Evolutionary conservation across 1,139 yeast species (phyloP), one percentile per base, ranked within the genome.

Genomic region (Wickerhamomyces sp.): DNA sequence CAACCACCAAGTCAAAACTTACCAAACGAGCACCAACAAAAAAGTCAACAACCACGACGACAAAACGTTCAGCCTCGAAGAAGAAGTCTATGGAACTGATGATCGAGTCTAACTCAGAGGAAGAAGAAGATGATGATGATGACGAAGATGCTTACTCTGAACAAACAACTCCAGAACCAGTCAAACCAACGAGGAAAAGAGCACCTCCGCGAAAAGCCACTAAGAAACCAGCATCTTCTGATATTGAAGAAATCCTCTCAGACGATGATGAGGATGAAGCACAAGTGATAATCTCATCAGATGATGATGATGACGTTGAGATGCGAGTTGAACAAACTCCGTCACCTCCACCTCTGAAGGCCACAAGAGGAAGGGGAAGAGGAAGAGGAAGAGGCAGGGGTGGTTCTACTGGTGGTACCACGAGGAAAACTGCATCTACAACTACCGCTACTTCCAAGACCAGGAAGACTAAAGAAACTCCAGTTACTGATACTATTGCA

Each of bases 401-500:
- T 4, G 31, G 41, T 43, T 23, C 50, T n/a, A 26, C 37, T 13
- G 36, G 32, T 7, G 34, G 38, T 27, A 32, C 39, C 4, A 35
- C 41, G 30, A 40, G 18, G 30, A 34, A 18, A 2, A 18, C 37
- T 3, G 30, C 35, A 27, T n/a, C 39, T 26, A 23, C 39, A 18
- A 29, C 32, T 37, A 38, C 40, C 10, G n/a, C 41, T 7, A 10
- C 34, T 2, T 15, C 30, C n/a, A 48, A 34, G 30, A 30, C n/a
- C n/a, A 37, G 49, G 10, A 46, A 41, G 37, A 34, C 47, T 29
- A 40, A 54, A 6, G 52, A 48, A 14, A 55, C 61, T 1, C 60
- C 62, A 7, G 56, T 57, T 32, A 58, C 63, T 9, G 63, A 58
- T 40, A 55, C 53, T n/a, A 50, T 61, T 30, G 51, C 58, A 27